Percentiles rank a stretch among this genome's conserved stretches.
phyloP scores from a whole-genome alignment of 2,329 filamentous ascomycete genomes.

The Septoria petroselini region DNA sequence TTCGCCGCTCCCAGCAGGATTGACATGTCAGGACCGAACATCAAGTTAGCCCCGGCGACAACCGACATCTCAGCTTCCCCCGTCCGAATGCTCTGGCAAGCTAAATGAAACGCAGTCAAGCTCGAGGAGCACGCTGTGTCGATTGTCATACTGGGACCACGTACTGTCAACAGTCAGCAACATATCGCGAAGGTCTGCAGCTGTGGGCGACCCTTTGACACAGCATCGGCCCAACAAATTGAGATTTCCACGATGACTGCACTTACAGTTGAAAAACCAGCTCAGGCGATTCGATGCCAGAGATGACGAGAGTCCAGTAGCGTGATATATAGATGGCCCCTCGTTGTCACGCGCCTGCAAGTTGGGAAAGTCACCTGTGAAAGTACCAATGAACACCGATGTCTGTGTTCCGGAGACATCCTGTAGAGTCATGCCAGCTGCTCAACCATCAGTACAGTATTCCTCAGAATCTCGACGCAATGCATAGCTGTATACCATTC shows the following conservation, averaged over 20 bases:
- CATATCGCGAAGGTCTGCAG: too few relatives aligned
- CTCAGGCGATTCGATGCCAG: conserved; percentile 21
- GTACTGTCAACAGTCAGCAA: too few relatives aligned
- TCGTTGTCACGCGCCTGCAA: conserved; percentile 9
- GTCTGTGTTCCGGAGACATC: conserved; percentile 16
- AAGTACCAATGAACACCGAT: conserved; percentile 20
- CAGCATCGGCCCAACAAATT: too few relatives aligned
- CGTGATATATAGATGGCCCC: conserved; percentile 9
- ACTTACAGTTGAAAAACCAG: conserved; percentile 24
- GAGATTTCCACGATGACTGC: too few relatives aligned
- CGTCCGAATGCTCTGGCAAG: conserved; percentile 14
- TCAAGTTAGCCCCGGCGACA: conserved; percentile 11
- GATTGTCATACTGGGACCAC: conserved; percentile 11
- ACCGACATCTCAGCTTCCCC: conserved; percentile 16
- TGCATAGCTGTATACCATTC: conserved; percentile 17
- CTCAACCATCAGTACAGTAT: not conserved
- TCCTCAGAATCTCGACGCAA: too few relatives aligned
- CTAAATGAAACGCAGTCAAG: conserved; percentile 20
- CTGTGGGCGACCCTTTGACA: too few relatives aligned
- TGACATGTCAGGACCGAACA: conserved; percentile 16
- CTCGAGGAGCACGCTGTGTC: conserved; percentile 13
- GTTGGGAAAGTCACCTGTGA: conserved; percentile 21
- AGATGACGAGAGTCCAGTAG: conserved; percentile 10
- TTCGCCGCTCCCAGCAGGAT: conserved; percentile 3
- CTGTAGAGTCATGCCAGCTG: conserved; percentile 15